Evolutionary conservation across 768 basidiomycete genomes (phyloP), one percentile per base, ranked within the genome.

Genomic region (Suillus ampliporus): DNA sequence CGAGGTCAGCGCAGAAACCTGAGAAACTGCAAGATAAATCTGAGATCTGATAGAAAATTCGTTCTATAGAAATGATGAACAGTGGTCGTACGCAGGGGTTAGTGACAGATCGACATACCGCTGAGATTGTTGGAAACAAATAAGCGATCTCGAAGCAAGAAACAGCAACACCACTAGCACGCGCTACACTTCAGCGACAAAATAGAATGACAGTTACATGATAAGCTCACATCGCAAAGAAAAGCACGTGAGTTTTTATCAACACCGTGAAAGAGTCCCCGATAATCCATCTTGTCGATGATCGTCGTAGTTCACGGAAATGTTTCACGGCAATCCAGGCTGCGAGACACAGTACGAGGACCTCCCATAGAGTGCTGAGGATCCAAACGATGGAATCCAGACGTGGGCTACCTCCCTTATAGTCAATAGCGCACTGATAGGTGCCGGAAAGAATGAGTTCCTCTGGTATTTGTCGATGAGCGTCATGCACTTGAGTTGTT

Each of bases 241-340:
- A 50, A 50, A 31, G 17, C 10, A 50, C 4, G 9, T 50, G 28
- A 28, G 48, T 31, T 31, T 50, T 28, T 0, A 50, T 50, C 17
- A 50, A 50, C 17, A 50, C 48, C 28, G 48, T 50, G 17, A 31
- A 50, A 50, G 17, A 50, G 48, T 50, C 48, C 17, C 17, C 48
- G 48, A 50, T 10, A 3, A 50, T 31, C 19, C 28, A 26, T 19
- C 28, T 10, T 50, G 48, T 28, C 5, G 48, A 50, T 28, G 9
- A 31, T 26, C 17, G 28, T 10, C 28, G 48, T 10, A 50, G 19
- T 50, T 50, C 48, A 28, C 48, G 28, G 28, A 50, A 50, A 26
- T 31, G 48, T 50, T 19, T 19, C 8, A 5, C 17, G 11, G 48
- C 17, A 19, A 50, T 50, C 48, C 48, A 50, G 17, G 19, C 9